Conservation (phyloP, 2,329 filamentous ascomycete genomes). For the Reticulascus tulasneorum region DNA sequence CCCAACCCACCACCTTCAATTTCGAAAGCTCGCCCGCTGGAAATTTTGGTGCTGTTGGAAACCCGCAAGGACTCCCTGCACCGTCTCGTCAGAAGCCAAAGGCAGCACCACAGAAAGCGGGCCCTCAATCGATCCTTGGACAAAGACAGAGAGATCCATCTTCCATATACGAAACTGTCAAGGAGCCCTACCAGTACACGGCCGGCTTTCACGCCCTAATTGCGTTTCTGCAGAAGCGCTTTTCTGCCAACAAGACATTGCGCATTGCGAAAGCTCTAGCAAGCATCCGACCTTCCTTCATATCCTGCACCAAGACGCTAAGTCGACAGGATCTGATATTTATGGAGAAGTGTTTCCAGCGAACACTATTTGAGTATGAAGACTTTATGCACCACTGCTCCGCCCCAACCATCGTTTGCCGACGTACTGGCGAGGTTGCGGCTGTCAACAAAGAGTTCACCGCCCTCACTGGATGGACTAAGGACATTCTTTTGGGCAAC, state of each 20-base stretch:
- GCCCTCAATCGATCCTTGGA: slow-evolving; percentile 48
- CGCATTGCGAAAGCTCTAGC: slow-evolving; percentile 84
- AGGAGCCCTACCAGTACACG: slow-evolving; percentile 87
- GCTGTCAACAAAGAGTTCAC: slow-evolving; percentile 95
- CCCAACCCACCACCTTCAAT: slow-evolving; percentile 47
- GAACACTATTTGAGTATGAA: slow-evolving; percentile 88
- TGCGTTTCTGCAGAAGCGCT: slow-evolving; percentile 72
- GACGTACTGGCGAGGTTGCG: slow-evolving; percentile 90
- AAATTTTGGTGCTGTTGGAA: slow-evolving; percentile 13
- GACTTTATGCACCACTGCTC: slow-evolving; percentile 86
- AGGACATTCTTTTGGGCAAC: slow-evolving; percentile 82
- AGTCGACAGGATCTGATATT: slow-evolving; percentile 88
- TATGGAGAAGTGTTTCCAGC: slow-evolving; percentile 96
- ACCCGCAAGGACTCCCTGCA: slow-evolving; percentile 20
- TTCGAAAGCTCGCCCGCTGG: slow-evolving; percentile 52
- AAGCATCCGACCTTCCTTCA: slow-evolving; percentile 88
- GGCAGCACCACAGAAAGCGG: slow-evolving; percentile 32
- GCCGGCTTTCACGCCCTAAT: slow-evolving; percentile 86
- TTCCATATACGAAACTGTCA: slow-evolving; percentile 82
- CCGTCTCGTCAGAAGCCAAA: slow-evolving; percentile 40
- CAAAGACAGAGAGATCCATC: slow-evolving; percentile 70
- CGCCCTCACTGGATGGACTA: slow-evolving; percentile 92
- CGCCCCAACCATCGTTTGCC: slow-evolving; percentile 86
- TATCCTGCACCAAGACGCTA: slow-evolving; percentile 85
- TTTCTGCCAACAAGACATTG: slow-evolving; percentile 71